Evolutionary conservation across 2,329 filamentous ascomycete genomes (phyloP).

Genomic region (Shiraia sp.): DNA sequence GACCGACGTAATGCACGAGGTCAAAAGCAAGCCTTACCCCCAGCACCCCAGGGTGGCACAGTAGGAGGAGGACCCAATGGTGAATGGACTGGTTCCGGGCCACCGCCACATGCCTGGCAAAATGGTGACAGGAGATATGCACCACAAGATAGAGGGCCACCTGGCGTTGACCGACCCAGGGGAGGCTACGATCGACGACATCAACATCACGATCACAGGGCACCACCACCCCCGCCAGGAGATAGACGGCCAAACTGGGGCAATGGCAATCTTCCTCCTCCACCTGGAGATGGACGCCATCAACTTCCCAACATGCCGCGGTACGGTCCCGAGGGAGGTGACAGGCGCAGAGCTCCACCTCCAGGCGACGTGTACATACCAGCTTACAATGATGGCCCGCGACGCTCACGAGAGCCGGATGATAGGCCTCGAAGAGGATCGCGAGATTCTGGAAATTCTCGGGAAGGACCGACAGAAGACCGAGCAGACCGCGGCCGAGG

Average conservation of each 20-base stretch:
- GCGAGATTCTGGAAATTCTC: conserved; percentile 39
- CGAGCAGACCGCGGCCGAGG: conserved; percentile 31
- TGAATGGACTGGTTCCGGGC: conserved; percentile 58
- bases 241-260: conserved; percentile 40
- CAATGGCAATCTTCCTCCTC: conserved; percentile 37
- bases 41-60: conserved; percentile 87
- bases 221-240: conserved; percentile 39
- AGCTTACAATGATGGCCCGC: conserved; percentile 42
- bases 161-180: conserved; percentile 39
- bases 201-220: conserved; percentile 35
- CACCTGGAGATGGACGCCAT: conserved; percentile 43
- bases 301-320: conserved; percentile 41
- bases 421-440: conserved; percentile 39
- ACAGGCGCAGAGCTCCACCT: conserved; percentile 23
- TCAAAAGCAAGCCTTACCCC: conserved; percentile 80
- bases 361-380: conserved; percentile 52
- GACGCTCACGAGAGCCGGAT: conserved; percentile 42
- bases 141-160: conserved; percentile 46
- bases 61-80: conserved; percentile 73
- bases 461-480: conserved; percentile 35
- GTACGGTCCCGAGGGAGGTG: conserved; percentile 30
- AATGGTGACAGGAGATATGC: conserved; percentile 41
- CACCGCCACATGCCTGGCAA: conserved; percentile 38
- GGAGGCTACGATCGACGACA: conserved; percentile 33
- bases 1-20: conserved; percentile 89